Evolutionary conservation across 1,284 basidiomycete genomes (phyloP).

Genomic region (Vanrija sp.): DNA sequence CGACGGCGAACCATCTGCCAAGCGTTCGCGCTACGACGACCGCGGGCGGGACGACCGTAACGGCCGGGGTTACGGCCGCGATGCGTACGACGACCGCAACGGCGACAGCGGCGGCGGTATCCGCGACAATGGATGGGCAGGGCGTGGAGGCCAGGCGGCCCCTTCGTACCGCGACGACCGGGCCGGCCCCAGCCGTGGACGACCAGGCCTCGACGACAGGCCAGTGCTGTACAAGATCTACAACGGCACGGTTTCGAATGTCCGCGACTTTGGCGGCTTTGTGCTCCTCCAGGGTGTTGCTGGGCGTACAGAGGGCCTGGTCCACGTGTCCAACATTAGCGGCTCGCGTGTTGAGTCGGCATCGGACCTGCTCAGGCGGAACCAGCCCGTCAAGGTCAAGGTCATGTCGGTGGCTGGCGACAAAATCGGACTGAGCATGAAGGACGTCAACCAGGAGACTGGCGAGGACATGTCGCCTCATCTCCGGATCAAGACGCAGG

Average conservation of each 20-base stretch:
- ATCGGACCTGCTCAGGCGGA: conserved; percentile 75
- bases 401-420: conserved; percentile 86
- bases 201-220: conserved; percentile 63
- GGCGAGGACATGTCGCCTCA: conserved; percentile 86
- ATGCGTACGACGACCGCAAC: conserved; percentile 37
- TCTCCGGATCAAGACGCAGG: conserved; percentile 85
- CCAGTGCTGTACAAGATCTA: conserved; percentile 95
- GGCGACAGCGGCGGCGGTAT: conserved; percentile 47
- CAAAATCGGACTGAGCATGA: conserved; percentile 86
- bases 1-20: conserved; percentile 52
- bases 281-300: conserved; percentile 80
- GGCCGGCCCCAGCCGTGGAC: conserved; percentile 8
- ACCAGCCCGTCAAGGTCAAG: conserved; percentile 87
- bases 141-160: conserved; percentile 11
- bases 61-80: conserved; percentile 44
- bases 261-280: conserved; percentile 96
- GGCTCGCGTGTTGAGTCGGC: conserved; percentile 80
- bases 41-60: conserved; percentile 43
- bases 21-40: conserved; percentile 57
- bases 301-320: conserved; percentile 87
- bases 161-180: conserved; percentile 3
- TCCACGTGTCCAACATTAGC: conserved; percentile 87
- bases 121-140: conserved; percentile 27
- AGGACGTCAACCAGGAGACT: conserved; percentile 88
- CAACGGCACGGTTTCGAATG: conserved; percentile 72